Percentiles rank a stretch among this genome's conserved stretches.
phyloP scores from a whole-genome alignment of 179 eudicot species.

The Pouteria campechiana region DNA sequence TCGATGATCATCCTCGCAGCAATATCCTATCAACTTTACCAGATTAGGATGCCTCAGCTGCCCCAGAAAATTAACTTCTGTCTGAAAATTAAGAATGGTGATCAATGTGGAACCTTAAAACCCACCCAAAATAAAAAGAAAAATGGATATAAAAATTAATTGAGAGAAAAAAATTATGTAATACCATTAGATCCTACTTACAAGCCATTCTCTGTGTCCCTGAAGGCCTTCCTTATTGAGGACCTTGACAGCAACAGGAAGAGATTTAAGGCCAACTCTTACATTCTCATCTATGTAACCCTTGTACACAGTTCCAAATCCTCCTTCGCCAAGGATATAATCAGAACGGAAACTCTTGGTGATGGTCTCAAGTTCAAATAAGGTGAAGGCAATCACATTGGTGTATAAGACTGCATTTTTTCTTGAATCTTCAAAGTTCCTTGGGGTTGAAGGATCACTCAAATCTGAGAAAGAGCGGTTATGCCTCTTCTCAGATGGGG shows the following conservation, averaged over 20 bases:
- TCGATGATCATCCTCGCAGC: constrained; percentile 80
- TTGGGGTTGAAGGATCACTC: constrained; percentile 57
- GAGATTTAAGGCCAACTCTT: constrained; percentile 69
- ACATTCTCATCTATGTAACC: constrained; percentile 82
- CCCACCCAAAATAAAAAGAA: background rate
- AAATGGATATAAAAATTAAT: no score
- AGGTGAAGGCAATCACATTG: constrained; percentile 63
- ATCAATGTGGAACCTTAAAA: background rate
- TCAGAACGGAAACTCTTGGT: constrained; percentile 80
- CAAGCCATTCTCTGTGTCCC: constrained; percentile 82
- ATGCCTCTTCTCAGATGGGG: constrained; percentile 21
- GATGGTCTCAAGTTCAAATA: constrained; percentile 66
- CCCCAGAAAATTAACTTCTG: constrained; percentile 74
- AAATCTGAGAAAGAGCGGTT: constrained; percentile 46
- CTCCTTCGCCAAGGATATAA: constrained; percentile 72
- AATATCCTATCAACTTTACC: constrained; percentile 75
- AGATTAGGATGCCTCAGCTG: constrained; percentile 72
- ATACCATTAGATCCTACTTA: no score
- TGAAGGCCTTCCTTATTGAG: constrained; percentile 78
- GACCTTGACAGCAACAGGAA: constrained; percentile 77
- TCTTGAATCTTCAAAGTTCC: constrained; percentile 36
- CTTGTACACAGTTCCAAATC: constrained; percentile 75
- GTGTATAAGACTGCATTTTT: constrained; percentile 54
- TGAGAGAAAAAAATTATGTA: background rate
- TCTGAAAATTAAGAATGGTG: constrained; percentile 28